These are phyloP conservation scores for Moesziomyces parantarcticus DNA, from an alignment of 1,284 basidiomycete species.

Conservation along the genomic window DNA sequence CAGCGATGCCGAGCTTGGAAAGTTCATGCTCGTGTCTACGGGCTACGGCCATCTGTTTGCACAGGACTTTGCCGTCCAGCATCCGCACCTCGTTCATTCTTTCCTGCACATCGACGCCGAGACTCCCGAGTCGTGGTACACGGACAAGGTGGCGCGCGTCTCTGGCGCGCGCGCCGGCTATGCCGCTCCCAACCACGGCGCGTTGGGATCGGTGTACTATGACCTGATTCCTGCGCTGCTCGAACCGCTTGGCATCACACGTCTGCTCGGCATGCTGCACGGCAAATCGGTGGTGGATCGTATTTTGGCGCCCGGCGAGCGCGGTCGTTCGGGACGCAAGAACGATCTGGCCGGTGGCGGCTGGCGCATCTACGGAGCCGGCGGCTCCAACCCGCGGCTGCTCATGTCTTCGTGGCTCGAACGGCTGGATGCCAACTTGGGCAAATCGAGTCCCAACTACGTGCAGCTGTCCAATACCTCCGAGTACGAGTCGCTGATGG, in stretches of 20 bases:
- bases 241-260: conserved; percentile 42
- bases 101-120: conserved; percentile 55
- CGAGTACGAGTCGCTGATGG: conserved; percentile 21
- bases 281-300: conserved; percentile 45
- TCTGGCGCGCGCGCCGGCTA: conserved; percentile 53
- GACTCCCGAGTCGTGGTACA: conserved; percentile 51
- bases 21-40: conserved; percentile 54
- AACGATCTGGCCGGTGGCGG: conserved; percentile 48
- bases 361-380: conserved; percentile 41
- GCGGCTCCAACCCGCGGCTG: conserved; percentile 36
- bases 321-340: conserved; percentile 31
- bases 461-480: conserved; percentile 13
- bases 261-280: conserved; percentile 44
- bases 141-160: conserved; percentile 18
- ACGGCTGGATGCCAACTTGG: conserved; percentile 50
- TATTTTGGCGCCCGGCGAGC: conserved; percentile 44
- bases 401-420: conserved; percentile 49
- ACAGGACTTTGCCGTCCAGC: conserved; percentile 51
- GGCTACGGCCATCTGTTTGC: conserved; percentile 53
- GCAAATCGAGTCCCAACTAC: conserved; percentile 39
- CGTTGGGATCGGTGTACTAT: conserved; percentile 36
- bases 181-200: conserved; percentile 31
- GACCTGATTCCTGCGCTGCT: conserved; percentile 49
- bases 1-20: conserved; percentile 20
- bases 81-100: conserved; percentile 54